phyloP scores from a whole-genome alignment of 495 filamentous ascomycete genomes.

The Aspergillus ellipticus region DNA sequence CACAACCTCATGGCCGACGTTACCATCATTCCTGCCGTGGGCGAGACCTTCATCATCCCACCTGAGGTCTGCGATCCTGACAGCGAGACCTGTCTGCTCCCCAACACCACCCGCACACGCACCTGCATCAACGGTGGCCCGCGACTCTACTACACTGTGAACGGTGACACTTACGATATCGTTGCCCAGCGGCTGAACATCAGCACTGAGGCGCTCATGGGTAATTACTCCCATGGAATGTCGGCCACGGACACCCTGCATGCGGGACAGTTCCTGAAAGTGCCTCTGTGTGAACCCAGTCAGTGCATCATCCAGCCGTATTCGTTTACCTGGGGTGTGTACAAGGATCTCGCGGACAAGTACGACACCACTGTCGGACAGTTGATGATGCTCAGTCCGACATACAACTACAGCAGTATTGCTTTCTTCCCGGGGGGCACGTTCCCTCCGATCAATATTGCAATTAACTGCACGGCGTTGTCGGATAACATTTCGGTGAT shows the following conservation, averaged over 20 bases:
- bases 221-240: not conserved
- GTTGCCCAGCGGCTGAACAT: conserved; percentile 14
- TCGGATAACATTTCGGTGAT: conserved; percentile 4
- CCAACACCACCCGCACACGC: not conserved
- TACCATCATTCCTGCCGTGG: conserved; percentile 5
- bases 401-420: conserved; percentile 13
- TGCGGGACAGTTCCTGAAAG: conserved; percentile 12
- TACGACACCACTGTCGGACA: conserved; percentile 11
- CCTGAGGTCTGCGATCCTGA: conserved; percentile 13
- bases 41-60: conserved; percentile 11
- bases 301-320: conserved; percentile 10
- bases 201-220: conserved; percentile 7
- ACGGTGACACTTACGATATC: conserved; percentile 10
- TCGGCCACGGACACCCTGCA: conserved; percentile 1
- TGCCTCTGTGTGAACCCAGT: conserved; percentile 10
- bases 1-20: conserved; percentile 19
- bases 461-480: conserved; percentile 4
- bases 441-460: conserved; percentile 1
- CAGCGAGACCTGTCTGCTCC: conserved; percentile 9
- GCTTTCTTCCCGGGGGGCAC: not conserved
- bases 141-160: conserved; percentile 15
- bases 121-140: conserved; percentile 16
- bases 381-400: conserved; percentile 14
- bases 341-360: conserved; percentile 14
- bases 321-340: conserved; percentile 10